Base-by-base conservation (phyloP, 169 alveolate species). In the Babesia gibsoni region DNA sequence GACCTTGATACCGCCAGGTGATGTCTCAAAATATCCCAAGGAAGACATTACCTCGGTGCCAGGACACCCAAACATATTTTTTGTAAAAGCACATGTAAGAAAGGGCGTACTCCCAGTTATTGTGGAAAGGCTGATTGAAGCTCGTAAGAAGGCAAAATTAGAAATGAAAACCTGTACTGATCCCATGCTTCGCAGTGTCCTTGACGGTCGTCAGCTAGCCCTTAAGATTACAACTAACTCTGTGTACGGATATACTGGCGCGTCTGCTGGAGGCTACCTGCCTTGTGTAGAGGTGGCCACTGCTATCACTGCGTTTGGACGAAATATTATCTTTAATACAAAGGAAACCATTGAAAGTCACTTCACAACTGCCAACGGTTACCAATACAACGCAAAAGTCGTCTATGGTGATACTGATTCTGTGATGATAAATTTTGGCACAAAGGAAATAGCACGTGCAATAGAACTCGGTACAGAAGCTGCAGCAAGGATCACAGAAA, bases 211-310 rank as follows among this genome's bases (percentile, higher is more conserved):
- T 50, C 96, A 97, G 88, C 90, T 96, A 48, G 99, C 99, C 23
- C 90, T 98, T 52, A 97, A 98, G 87, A 93, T 96, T 56, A 94
- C 99, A 10, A 99, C 99, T 30, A 98, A 98, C 91, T 95, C 99
- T 22, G 99, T 98, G 25, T 98, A 98, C 91, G 99, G 99, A 7
- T 97, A 95, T 74, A 98, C 99, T 10, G 99, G 99, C 8, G 99
- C 99, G 4, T 82, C 92, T 16, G 91, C 95, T 39, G 97, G 96
- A 2, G 99, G 99, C 1, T 94, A 92, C 74, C 83, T 98, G 27
- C 99, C 99, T 2, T 96, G 99, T 73, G 79, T 98, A 18, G 98
- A 93, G 67, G 95, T 98, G 22, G 94, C 98, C 20, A 89, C 97
- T 18, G 91, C 98, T 41, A 97, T 98, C 37, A 96, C 99, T 8